Base-by-base conservation (phyloP, 1,139 yeast genomes). In the Geotrichum cucujoidarum region DNA sequence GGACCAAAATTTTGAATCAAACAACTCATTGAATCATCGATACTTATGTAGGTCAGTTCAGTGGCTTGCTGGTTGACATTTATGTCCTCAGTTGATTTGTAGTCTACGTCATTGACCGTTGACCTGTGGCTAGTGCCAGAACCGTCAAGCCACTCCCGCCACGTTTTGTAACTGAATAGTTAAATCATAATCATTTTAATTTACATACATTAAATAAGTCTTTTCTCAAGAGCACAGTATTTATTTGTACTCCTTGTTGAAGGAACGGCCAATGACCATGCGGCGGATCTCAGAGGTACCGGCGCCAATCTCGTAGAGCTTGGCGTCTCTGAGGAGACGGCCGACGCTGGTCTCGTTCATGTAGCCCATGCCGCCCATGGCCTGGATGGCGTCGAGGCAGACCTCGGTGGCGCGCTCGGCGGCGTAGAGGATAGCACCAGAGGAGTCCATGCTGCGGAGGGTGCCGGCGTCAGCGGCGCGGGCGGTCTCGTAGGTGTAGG, bases 381-480 rank as follows among this genome's bases (percentile, higher is more conserved):
- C 61, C 49, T 63, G 67, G 36, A 63, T 62, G 2, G 67, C 67
- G 40, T 63, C 67, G 17, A 62, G 51, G 38, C 65, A 61, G 5
- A 63, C 67, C 49, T 63, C 67, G 14, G 67, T 63, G 21, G 65
- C 64, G 5, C 66, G 55, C 50, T 63, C 67, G 16, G 67, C 67
- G 7, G 67, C 65, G 43, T 61, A 63, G 29, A 63, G 55, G 47
- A 63, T 62, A 24, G 61, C 66, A n/a, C 63, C 67, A 5, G 67
- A 62, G 42, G 66, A 63, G 53, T 63, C 67, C 53, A 57, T 61
- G 37, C 66, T 57, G 40, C 62, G 62, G 37, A 56, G 51, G 18
- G 52, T 49, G 8, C 64, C 65, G 5, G 55, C 56, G 42, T 62
- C 67, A 7, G 64, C 66, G 13, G 49, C 59, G 20, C 50, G 45